Base-by-base conservation (phyloP, 163 green algal genomes). In the Coccomyxa subellipsoidea region DNA sequence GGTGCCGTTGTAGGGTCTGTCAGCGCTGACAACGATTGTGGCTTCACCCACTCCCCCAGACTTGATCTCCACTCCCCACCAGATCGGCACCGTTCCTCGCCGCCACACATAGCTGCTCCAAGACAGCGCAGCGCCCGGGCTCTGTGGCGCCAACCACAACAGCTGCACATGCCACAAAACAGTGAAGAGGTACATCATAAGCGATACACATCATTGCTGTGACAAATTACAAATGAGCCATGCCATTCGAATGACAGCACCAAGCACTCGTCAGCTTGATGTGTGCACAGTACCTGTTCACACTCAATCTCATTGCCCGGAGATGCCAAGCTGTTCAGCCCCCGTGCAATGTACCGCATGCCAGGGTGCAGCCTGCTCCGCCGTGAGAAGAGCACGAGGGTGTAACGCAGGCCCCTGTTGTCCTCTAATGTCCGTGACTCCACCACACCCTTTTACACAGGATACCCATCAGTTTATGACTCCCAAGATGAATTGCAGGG, bases 11-110 rank as follows among this genome's bases (percentile, higher is more conserved):
- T 97, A 99, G 0, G 96, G 95, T 69, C 88, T 87, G 29, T 90
- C 82, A 37, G 82, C 76, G 36, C 83, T 84, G 37, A 98, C 94
- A 29, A 92, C 91, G 78, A 98, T 97, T 84, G 95, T 93, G 23
- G 95, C 95, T 83, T 98, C 95, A 2, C 93, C 93, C 47, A 98
- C 90, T 23, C 92, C 92, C 35, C 92, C 92, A 69, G 93, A 94
- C 75, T 95, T 94, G 38, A 99, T 95, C 73, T 95, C 93, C 54
- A 97, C 94, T 7, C 91, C 93, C 97, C 97, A 99, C 91, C 95
- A 97, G 81, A 99, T 95, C 53, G 97, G 97, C 66, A 99, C 97
- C 35, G 94, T 98, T 70, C 97, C 97, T 3, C 97, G 88, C 54
- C 96, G 91, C 97, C 97, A 99, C 10, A 95, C 87, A 54, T 83